Conservation (phyloP, 768 basidiomycete genomes). For the Pisolithus orientalis region DNA sequence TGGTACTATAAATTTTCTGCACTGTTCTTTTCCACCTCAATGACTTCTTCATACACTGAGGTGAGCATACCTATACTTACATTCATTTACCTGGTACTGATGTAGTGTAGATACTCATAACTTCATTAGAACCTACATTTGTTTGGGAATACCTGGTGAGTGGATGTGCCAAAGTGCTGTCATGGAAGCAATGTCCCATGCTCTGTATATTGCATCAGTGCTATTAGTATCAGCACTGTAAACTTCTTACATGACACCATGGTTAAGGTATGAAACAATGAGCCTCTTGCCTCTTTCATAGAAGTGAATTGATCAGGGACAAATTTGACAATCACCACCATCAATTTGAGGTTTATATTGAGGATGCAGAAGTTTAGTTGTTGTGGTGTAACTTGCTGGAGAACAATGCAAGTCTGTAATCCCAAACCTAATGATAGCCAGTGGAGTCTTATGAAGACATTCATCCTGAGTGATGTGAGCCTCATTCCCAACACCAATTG, state of each 20-base stretch:
- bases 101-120: no score
- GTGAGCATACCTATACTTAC: no score
- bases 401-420: neutral
- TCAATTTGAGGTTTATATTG: neutral
- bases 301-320: neutral
- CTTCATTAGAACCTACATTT: neutral
- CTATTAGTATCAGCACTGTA: neutral
- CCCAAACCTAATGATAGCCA: neutral
- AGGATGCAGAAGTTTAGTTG: neutral
- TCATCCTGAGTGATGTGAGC: neutral
- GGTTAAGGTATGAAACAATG: conserved; percentile 1
- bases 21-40: no score
- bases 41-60: no score
- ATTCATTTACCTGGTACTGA: no score
- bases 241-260: neutral
- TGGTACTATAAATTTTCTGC: no score
- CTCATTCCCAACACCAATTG: neutral
- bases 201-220: neutral
- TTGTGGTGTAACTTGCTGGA: neutral
- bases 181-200: neutral
- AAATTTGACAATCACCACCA: neutral
- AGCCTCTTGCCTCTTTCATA: neutral
- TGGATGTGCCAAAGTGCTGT: neutral
- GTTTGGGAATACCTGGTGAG: neutral
- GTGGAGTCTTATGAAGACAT: neutral